Conservation (phyloP, 345 rosid species). For the Populus deltoides region DNA sequence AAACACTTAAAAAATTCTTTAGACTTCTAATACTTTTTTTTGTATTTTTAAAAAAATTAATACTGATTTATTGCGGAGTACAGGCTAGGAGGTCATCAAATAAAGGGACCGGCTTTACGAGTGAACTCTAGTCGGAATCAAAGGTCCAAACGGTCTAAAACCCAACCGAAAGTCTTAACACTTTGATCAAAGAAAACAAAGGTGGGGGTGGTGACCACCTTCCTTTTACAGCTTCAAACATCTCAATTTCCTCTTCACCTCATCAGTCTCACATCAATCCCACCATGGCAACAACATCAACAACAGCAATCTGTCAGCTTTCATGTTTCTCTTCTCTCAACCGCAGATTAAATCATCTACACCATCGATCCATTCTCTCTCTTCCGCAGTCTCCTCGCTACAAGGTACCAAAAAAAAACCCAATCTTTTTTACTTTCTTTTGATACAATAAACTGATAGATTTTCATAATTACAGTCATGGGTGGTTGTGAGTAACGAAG, state of each 20-base stretch:
- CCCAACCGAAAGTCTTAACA: not conserved
- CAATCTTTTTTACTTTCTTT: not conserved
- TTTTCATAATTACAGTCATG: slow-evolving; percentile 36
- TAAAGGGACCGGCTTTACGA: too few relatives aligned
- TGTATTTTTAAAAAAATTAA: too few relatives aligned
- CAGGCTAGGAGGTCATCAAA: too few relatives aligned
- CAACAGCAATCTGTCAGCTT: slow-evolving; percentile 55
- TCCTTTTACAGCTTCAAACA: not conserved
- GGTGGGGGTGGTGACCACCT: not conserved
- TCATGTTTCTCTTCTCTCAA: slow-evolving; percentile 55
- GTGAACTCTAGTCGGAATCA: not conserved
- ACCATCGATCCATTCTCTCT: slow-evolving; percentile 26
- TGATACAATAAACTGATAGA: not conserved
- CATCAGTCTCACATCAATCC: not conserved
- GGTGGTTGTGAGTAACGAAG: slow-evolving; percentile 51
- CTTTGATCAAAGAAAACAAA: not conserved
- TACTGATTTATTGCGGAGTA: too few relatives aligned
- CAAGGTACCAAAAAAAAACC: slow-evolving; percentile 34
- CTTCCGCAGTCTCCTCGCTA: slow-evolving; percentile 22
- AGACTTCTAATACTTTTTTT: too few relatives aligned
- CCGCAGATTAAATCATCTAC: slow-evolving; percentile 41
- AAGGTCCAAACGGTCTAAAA: not conserved
- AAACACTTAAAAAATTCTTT: too few relatives aligned
- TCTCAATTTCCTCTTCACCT: not conserved
- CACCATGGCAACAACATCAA: slow-evolving; percentile 18